phyloP scores from a whole-genome alignment of 2,329 filamentous ascomycete genomes.

The Bipolaris zeicola region DNA sequence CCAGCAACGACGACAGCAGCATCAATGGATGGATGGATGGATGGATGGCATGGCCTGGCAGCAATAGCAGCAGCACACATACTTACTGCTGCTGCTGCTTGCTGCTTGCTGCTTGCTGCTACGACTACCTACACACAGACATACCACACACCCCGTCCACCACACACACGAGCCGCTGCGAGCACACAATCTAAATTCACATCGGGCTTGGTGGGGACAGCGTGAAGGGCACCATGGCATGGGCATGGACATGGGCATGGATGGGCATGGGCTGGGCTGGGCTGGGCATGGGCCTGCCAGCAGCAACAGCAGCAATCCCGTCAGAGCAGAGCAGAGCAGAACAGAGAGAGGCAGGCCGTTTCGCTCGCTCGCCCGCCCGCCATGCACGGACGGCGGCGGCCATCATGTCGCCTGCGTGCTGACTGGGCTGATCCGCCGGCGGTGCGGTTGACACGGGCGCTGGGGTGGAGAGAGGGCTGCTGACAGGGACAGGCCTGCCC shows the following conservation, averaged over 20 bases:
- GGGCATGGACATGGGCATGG: conserved; percentile 5
- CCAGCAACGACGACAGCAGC: no score
- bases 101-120: no score
- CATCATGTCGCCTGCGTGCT: conserved; percentile 36
- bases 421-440: conserved; percentile 43
- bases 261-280: conserved; percentile 24
- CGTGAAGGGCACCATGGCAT: conserved; percentile 28
- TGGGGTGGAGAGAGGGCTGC: conserved; percentile 17
- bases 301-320: conserved; percentile 20
- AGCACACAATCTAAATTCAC: conserved; percentile 47
- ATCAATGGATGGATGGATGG: no score
- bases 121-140: neutral
- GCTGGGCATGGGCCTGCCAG: conserved; percentile 19
- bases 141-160: conserved; percentile 19
- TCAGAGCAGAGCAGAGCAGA: conserved; percentile 2
- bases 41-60: no score
- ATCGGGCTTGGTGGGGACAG: conserved; percentile 40
- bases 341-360: conserved; percentile 20
- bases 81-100: neutral
- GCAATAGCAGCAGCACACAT: conserved; percentile 14
- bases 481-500: conserved; percentile 28
- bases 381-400: conserved; percentile 33
- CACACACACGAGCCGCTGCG: conserved; percentile 41
- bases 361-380: conserved; percentile 19
- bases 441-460: conserved; percentile 34